Evolutionary conservation across 2,329 filamentous ascomycete species (phyloP), one percentile per base, ranked within the genome.

Genomic region (Ophiocordyceps camponoti-saundersi): DNA sequence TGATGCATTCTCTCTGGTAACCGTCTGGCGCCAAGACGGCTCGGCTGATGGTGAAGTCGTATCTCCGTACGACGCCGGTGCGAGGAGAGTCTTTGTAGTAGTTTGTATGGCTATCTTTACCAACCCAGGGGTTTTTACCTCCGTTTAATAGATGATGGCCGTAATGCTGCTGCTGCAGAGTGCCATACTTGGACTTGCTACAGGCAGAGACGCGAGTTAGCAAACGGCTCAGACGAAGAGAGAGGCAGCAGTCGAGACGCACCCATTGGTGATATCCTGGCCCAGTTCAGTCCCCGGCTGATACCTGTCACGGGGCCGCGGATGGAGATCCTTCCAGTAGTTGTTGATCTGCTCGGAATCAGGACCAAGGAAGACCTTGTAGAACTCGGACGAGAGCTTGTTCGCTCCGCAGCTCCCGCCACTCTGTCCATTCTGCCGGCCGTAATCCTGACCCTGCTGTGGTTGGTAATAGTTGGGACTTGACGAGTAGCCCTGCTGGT

Each of bases 1-100:
- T 66, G 49, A 88, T 70, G 3, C 68, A 69, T 4, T 62, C 48
- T 60, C 66, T 48, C 45, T 70, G 56, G 48, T 77, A 73, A n/a
- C 78, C 77, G 55, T 80, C 78, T 0, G 75, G 74, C 0, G 69
- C 67, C 45, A 75, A 67, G 34, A 61, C 56, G 2, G 65, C 70
- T 18, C 72, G 67, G 48, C 65, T 71, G 48, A 78, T 58, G 4
- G 66, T 69, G 49, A 75, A 74, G 50, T 76, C 68, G 51, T 77
- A 78, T 36, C 65, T 64, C 8, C 76, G 63, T 20, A 72, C 75
- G 2, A 77, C 68, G 11, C 74, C 72, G 0, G 76, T 79, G 29
- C 63, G 58, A 1, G 75, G 74, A 26, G 60, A 60, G 4, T 65
- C 59, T 2, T 60, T 58, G 50, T 73, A 73, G 42, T 73, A 74